phyloP scores from a whole-genome alignment of 305 asterid species.

The Petunia hybrid region DNA sequence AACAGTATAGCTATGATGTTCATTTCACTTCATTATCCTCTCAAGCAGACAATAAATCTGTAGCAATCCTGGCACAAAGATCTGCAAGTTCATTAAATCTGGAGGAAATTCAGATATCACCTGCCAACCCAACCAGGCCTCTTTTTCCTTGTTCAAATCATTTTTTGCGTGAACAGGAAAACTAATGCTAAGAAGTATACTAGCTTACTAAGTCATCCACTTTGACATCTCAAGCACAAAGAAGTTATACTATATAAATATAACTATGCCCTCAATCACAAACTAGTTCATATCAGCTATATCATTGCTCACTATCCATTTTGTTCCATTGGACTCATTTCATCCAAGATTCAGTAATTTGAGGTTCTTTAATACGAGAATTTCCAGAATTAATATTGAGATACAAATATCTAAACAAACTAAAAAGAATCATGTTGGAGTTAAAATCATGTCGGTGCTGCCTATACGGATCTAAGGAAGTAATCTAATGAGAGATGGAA shows the following conservation, averaged over 20 bases:
- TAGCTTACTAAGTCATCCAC: background rate
- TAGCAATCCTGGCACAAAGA: background rate
- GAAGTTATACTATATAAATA: background rate
- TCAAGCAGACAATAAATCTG: background rate
- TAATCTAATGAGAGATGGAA: background rate
- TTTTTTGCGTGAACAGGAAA: background rate
- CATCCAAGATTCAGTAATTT: too few species aligned
- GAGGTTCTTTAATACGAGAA: too few species aligned
- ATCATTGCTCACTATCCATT: too few species aligned
- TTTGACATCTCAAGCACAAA: slow-evolving; percentile 24
- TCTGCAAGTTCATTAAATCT: slow-evolving; percentile 7
- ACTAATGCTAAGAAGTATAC: background rate
- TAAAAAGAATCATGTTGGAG: too few species aligned
- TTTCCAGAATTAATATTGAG: too few species aligned
- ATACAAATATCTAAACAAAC: too few species aligned
- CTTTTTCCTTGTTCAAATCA: slow-evolving; percentile 16
- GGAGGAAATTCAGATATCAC: background rate
- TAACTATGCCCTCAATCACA: too few species aligned
- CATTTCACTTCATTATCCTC: slow-evolving; percentile 25
- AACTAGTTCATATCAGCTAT: too few species aligned
- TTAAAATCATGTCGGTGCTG: too few species aligned
- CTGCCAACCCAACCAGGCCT: background rate
- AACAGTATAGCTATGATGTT: background rate
- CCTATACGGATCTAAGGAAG: background rate
- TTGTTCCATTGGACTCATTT: too few species aligned